phyloP scores from a whole-genome alignment of 2,329 filamentous ascomycete species.

The Colletotrichum cereale region DNA sequence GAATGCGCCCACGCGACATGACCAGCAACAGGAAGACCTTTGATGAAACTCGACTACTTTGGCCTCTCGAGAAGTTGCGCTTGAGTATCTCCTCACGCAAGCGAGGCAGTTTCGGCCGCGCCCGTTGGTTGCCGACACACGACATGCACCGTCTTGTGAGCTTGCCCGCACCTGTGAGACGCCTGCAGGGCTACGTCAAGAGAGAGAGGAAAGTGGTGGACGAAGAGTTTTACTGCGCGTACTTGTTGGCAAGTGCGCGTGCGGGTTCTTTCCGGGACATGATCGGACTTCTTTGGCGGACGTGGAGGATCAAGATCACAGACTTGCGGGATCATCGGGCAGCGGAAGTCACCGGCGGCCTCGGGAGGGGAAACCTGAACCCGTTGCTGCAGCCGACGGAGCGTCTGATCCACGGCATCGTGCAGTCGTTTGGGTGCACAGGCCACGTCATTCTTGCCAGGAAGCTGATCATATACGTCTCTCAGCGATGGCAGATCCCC shows the following conservation, averaged over 20 bases:
- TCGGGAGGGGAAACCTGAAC: slow-evolving; percentile 55
- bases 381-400: slow-evolving; percentile 70
- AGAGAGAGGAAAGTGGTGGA: slow-evolving; percentile 3
- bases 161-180: slow-evolving; percentile 19
- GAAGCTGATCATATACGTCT: slow-evolving; percentile 72
- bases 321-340: slow-evolving; percentile 40
- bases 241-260: slow-evolving; percentile 32
- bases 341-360: slow-evolving; percentile 46
- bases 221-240: slow-evolving; percentile 29
- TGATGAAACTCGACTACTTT: slow-evolving; percentile 3
- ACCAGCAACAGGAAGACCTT: slow-evolving; percentile 44
- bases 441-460: slow-evolving; percentile 71
- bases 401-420: slow-evolving; percentile 73
- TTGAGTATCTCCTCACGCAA: slow-evolving; percentile 18
- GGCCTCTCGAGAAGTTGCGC: slow-evolving; percentile 27
- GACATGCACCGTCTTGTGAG: slow-evolving; percentile 35
- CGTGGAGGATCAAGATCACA: slow-evolving; percentile 24
- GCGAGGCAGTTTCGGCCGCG: slow-evolving; percentile 25
- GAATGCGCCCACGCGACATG: slow-evolving; percentile 55
- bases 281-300: slow-evolving; percentile 15
- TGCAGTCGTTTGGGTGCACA: slow-evolving; percentile 76
- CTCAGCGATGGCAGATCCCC: slow-evolving; percentile 67
- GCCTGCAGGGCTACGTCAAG: slow-evolving; percentile 36
- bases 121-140: slow-evolving; percentile 22
- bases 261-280: slow-evolving; percentile 31